A percentile compares a stretch with the other conserved stretches of the same genome.
Evolutionary conservation across 1,284 basidiomycete genomes (phyloP).

Genomic region (Sphaerobolus stellatus): DNA sequence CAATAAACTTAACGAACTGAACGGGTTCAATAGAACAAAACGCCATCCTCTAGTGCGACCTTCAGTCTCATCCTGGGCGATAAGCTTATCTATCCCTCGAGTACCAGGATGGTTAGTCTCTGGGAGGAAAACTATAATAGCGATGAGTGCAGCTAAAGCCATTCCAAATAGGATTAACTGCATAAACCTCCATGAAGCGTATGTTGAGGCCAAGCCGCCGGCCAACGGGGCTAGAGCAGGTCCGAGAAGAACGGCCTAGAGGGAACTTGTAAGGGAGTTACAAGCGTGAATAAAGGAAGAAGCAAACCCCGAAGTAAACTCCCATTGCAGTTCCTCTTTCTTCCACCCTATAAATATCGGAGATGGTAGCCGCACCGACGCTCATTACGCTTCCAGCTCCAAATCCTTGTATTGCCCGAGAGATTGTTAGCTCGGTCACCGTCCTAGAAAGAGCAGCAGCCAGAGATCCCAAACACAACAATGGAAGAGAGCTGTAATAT

Average conservation of each 20-base stretch:
- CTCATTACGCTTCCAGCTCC: slow-evolving; percentile 52
- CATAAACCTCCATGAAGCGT: slow-evolving; percentile 67
- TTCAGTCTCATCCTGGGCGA: neutral
- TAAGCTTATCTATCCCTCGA: slow-evolving; percentile 43
- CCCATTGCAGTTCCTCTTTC: slow-evolving; percentile 65
- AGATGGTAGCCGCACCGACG: slow-evolving; percentile 62
- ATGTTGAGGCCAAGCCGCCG: slow-evolving; percentile 48
- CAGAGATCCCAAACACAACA: slow-evolving; percentile 58
- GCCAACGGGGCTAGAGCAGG: slow-evolving; percentile 36
- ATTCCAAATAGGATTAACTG: slow-evolving; percentile 52
- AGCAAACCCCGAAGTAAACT: slow-evolving; percentile 53
- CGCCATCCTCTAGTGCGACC: slow-evolving; percentile 30
- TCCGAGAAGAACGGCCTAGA: slow-evolving; percentile 32
- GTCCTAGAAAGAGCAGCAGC: slow-evolving; percentile 53
- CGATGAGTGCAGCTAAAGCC: slow-evolving; percentile 44
- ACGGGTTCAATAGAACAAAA: slow-evolving; percentile 60
- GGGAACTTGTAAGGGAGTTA: neutral
- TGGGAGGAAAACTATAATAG: slow-evolving; percentile 56
- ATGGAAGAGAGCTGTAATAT: slow-evolving; percentile 60
- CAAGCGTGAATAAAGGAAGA: neutral
- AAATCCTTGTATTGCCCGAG: slow-evolving; percentile 63
- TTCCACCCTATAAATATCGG: slow-evolving; percentile 62
- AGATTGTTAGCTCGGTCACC: slow-evolving; percentile 54
- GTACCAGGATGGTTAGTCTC: slow-evolving; percentile 66
- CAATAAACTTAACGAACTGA: slow-evolving; percentile 33